Evolutionary conservation across 257 asterid species (phyloP).

Genomic region (Cynanchum wilfordii): DNA sequence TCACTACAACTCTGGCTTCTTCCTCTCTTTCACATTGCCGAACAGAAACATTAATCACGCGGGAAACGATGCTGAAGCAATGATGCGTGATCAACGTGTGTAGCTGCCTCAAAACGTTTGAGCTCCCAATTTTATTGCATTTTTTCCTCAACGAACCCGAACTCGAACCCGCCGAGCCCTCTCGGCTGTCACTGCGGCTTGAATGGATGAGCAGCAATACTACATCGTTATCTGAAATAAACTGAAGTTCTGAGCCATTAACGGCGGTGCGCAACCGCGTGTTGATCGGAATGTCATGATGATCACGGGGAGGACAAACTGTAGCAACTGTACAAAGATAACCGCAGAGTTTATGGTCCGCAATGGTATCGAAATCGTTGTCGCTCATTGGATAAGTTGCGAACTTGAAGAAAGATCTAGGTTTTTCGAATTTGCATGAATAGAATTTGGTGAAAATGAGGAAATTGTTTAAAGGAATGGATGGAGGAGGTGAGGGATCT

Average conservation of each 20-base stretch:
- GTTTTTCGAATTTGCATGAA: no score
- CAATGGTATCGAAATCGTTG: constrained; percentile 24
- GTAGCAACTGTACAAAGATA: constrained; percentile 47
- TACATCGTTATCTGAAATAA: constrained; percentile 23
- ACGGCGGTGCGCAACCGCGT: constrained; percentile 44
- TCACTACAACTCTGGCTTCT: constrained; percentile 56
- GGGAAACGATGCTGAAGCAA: constrained; percentile 54
- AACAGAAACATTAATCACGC: constrained; percentile 33
- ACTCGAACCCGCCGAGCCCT: constrained; percentile 13
- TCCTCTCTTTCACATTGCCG: constrained; percentile 24
- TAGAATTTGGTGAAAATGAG: no score
- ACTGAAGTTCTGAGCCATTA: constrained; percentile 31
- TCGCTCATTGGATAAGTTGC: constrained; percentile 28
- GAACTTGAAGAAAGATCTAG: neutral
- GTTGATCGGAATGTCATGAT: constrained; percentile 29
- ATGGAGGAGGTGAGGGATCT: no score
- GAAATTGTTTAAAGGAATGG: no score
- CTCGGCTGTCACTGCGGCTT: constrained; percentile 6
- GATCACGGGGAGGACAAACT: constrained; percentile 21
- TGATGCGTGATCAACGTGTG: constrained; percentile 48
- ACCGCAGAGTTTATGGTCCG: constrained; percentile 73
- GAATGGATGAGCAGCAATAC: constrained; percentile 30
- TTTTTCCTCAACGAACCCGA: constrained; percentile 32
- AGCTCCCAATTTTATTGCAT: constrained; percentile 60
- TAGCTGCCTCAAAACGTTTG: constrained; percentile 68